These are phyloP conservation scores for Bromus sterilis DNA, from an alignment of 176 grass and related monocot species.

Conservation along the genomic window DNA sequence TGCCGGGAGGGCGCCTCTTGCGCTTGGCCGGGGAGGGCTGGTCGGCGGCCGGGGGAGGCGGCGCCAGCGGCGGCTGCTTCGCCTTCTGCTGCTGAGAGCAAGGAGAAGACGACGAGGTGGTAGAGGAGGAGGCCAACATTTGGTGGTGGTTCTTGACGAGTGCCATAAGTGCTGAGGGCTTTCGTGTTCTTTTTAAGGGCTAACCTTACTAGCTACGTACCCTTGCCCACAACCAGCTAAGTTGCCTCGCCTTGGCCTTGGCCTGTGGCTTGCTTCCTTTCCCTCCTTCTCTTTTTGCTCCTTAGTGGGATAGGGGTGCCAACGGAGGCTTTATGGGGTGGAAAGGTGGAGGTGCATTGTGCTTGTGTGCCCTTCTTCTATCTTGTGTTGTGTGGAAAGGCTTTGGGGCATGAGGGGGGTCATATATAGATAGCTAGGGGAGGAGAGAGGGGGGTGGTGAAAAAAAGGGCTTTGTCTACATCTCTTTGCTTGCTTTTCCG, in stretches of 20 bases:
- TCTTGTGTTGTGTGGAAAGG: conserved; percentile 31
- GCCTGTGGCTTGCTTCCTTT: conserved; percentile 12
- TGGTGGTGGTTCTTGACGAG: conserved; percentile 62
- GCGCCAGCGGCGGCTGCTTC: not conserved
- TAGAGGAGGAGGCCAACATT: conserved; percentile 57
- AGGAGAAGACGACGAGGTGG: conserved; percentile 31
- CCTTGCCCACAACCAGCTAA: not conserved
- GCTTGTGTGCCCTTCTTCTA: not conserved
- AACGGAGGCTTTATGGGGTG: conserved; percentile 56
- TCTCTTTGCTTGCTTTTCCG: conserved; percentile 48
- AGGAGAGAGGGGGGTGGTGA: conserved; percentile 8
- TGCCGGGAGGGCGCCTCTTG: conserved; percentile 71
- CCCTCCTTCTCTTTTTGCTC: conserved; percentile 43
- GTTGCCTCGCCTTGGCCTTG: not conserved
- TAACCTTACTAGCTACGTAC: not conserved
- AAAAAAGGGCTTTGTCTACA: conserved; percentile 50
- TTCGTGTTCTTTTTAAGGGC: conserved; percentile 27
- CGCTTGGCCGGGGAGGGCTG: conserved; percentile 54
- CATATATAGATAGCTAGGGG: conserved; percentile 37
- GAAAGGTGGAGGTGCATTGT: conserved; percentile 44
- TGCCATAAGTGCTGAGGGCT: conserved; percentile 33
- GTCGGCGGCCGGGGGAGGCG: conserved; percentile 8
- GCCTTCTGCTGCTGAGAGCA: conserved; percentile 2
- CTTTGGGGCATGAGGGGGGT: conserved; percentile 37
- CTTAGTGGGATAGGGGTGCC: conserved; percentile 68